Percentiles rank a stretch among this genome's conserved stretches.
Conservation (phyloP, 2,329 filamentous ascomycete species). For the Botryosphaeria agaves region DNA sequence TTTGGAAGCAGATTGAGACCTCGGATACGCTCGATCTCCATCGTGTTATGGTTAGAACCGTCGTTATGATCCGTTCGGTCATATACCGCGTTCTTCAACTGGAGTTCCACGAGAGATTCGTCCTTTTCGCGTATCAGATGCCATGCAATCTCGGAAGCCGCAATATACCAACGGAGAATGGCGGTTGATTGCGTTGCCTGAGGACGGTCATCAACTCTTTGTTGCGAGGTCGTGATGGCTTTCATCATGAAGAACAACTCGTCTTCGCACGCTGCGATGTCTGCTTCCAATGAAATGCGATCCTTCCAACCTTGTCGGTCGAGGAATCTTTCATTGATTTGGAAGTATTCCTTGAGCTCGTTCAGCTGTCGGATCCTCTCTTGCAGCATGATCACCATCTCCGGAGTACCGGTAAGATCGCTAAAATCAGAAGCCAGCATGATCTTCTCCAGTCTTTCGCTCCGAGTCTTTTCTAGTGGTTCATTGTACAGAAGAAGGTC, state of each 20-base stretch:
- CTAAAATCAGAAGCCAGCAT: conserved; percentile 98
- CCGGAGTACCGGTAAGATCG: conserved; percentile 80
- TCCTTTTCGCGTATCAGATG: conserved; percentile 78
- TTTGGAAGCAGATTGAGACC: conserved; percentile 81
- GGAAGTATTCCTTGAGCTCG: conserved; percentile 93
- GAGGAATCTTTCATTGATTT: conserved; percentile 73
- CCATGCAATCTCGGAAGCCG: conserved; percentile 93
- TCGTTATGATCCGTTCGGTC: conserved; percentile 94
- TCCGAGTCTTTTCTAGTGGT: conserved; percentile 91
- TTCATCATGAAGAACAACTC: conserved; percentile 99
- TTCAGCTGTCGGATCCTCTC: conserved; percentile 85
- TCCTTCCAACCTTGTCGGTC: conserved; percentile 88
- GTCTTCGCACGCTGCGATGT: conserved; percentile 79
- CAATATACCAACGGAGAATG: conserved; percentile 78
- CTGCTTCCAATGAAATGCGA: conserved; percentile 70
- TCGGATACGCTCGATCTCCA: conserved; percentile 74
- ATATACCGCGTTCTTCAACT: conserved; percentile 79
- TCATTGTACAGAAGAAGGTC: conserved; percentile 94
- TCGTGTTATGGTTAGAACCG: conserved; percentile 83
- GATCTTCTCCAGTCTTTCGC: conserved; percentile 89
- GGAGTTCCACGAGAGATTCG: conserved; percentile 80
- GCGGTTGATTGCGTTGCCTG: conserved; percentile 54
- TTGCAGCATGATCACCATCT: conserved; percentile 82
- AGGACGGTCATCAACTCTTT: conserved; percentile 56
- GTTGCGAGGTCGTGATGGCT: conserved; percentile 89